phyloP scores from a whole-genome alignment of 225 moss, liverwort and hornwort species.

The Antitrichia curtipendula region DNA sequence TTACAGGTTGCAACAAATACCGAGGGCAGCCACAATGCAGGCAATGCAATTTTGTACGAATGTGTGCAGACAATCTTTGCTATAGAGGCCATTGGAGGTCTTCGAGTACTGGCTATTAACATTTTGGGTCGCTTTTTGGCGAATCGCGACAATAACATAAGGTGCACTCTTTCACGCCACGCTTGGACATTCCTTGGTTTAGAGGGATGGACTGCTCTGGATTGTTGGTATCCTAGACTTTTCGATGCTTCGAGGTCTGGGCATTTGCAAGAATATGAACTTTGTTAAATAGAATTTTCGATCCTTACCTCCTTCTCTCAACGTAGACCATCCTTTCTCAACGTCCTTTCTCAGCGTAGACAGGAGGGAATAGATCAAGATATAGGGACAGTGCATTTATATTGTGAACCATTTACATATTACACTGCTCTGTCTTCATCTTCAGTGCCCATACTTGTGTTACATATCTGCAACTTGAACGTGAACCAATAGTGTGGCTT shows the following conservation, averaged over 20 bases:
- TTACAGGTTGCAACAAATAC: slow-evolving; percentile 95
- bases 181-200: neutral
- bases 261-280: neutral
- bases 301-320: neutral
- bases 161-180: slow-evolving; percentile 15
- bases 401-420: neutral
- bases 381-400: neutral
- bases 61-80: slow-evolving; percentile 97
- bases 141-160: slow-evolving; percentile 89
- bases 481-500: neutral
- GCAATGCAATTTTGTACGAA: slow-evolving; percentile 96
- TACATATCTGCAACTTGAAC: neutral
- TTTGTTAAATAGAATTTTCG: neutral
- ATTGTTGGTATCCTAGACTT: neutral
- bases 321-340: neutral
- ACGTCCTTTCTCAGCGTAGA: neutral
- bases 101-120: slow-evolving; percentile 84
- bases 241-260: neutral
- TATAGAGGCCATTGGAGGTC: slow-evolving; percentile 89
- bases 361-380: neutral
- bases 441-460: neutral
- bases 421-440: neutral
- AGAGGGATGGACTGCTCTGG: neutral
- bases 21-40: slow-evolving; percentile 88
- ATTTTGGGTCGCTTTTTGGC: slow-evolving; percentile 93